Conservation (phyloP, 176 grass and related monocot genomes). For the Lolium multiflorum region DNA sequence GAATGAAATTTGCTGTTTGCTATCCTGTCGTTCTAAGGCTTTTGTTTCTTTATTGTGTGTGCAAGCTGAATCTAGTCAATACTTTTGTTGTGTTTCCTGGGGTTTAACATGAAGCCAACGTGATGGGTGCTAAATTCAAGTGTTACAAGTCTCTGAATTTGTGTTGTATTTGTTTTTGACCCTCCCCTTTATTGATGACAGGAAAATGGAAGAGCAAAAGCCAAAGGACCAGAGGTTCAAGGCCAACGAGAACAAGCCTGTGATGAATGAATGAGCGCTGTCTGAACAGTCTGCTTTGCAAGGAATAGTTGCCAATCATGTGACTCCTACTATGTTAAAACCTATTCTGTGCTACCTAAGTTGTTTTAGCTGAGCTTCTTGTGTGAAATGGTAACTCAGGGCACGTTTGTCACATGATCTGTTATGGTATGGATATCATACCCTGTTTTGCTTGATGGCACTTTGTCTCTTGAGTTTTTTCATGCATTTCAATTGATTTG, state of each 20-base stretch:
- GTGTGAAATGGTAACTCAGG: constrained; percentile 1
- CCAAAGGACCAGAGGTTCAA: constrained; percentile 80
- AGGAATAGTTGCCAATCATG: neutral
- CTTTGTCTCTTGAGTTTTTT: neutral
- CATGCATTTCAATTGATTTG: neutral
- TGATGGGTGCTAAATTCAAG: neutral
- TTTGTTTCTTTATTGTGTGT: neutral
- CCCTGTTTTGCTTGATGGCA: neutral
- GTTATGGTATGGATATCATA: neutral
- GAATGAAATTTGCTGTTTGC: neutral
- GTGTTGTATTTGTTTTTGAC: neutral
- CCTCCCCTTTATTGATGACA: constrained; percentile 29
- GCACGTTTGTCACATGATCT: neutral
- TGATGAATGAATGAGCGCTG: constrained; percentile 71
- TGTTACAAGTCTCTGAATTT: neutral
- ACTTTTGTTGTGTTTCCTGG: neutral
- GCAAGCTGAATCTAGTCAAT: neutral
- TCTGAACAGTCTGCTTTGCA: neutral
- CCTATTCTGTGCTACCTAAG: neutral
- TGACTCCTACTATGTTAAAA: neutral
- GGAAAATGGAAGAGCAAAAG: constrained; percentile 86
- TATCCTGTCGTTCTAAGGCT: neutral
- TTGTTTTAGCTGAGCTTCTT: neutral
- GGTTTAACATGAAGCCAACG: neutral
- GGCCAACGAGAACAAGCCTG: constrained; percentile 88